Base-by-base conservation (phyloP, 305 asterid species). In the Stenogyne calaminthoides region DNA sequence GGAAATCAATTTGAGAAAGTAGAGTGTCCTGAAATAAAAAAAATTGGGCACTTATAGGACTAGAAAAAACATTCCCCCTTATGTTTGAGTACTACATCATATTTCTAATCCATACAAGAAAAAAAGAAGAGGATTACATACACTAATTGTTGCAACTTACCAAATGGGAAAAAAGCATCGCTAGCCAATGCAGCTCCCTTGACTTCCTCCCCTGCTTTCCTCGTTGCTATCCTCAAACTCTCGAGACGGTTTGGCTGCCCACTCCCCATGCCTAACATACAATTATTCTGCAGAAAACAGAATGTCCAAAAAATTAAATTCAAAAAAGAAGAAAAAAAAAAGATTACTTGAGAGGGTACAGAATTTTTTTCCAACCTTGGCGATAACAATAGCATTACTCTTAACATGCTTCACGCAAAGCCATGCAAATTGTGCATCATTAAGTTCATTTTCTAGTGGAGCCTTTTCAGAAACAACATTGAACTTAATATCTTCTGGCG, bases 221-320 rank as follows among this genome's bases (percentile, higher is more conserved):
- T 86, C 84, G 80, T 76, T 60, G 99, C 99, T 76, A 94, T 91
- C 83, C 97, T 88, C 87, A 90, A 75, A 76, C 99, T 94, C 85
- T 94, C 99, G 22, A 77, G 86, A 34, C 99, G 98, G 76, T 94
- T 94, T 2, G 99, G 99, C 40, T 94, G 99, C 37, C 99, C 99
- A 75, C 99, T 91, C 78, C 99, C 99, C 99, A 94, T 94, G 40
- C 99, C 98, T 49, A 91, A 79, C 98, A 90, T 91, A 76, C 98
- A 83, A 72, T 88, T 86, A 73, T 91, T 82, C 98, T 91, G 88
- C 12, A 71, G 59, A 57, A 73, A 59, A 69, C 25, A 71, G 7
- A 22, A 22, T 22, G 25, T 2, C 25, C 1, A 22, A 22, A 2
- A 22, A n/a, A n/a, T n/a, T n/a, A n/a, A n/a, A n/a, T n/a, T n/a